Evolutionary conservation across 352 stramenopile genomes (phyloP).

Genomic region (Phytophthora pisi): DNA sequence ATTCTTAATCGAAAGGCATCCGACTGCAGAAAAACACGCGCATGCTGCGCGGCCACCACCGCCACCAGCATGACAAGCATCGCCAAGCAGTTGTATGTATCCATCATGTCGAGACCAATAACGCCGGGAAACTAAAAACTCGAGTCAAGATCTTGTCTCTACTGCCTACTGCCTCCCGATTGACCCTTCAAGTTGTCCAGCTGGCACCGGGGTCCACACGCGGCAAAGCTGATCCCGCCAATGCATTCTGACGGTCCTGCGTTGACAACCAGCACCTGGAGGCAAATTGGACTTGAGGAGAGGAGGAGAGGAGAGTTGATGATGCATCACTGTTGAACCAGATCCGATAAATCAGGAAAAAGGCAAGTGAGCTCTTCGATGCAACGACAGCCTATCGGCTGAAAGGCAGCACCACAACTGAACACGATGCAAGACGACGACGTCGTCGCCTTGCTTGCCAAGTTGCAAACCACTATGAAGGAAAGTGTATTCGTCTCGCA

Average conservation of each 20-base stretch:
- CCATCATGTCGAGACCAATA: slow-evolving; percentile 23
- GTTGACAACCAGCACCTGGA: neutral
- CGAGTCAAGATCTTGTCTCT: slow-evolving; percentile 24
- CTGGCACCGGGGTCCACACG: slow-evolving; percentile 13
- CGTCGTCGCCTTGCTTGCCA: slow-evolving; percentile 20
- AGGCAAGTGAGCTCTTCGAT: slow-evolving; percentile 29
- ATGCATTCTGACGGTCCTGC: neutral
- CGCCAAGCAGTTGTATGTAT: slow-evolving; percentile 22
- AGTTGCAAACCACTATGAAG: slow-evolving; percentile 26
- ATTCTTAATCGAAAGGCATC: neutral
- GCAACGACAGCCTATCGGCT: slow-evolving; percentile 16
- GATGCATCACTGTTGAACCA: slow-evolving; percentile 9
- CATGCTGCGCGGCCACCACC: slow-evolving; percentile 10
- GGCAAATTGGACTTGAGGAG: neutral
- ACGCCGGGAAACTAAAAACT: slow-evolving; percentile 1
- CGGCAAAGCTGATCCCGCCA: neutral
- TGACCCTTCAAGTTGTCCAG: slow-evolving; percentile 14
- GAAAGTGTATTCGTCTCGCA: slow-evolving; percentile 32
- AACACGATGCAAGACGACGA: slow-evolving; percentile 22
- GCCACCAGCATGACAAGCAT: slow-evolving; percentile 15
- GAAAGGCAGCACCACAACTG: slow-evolving; percentile 9
- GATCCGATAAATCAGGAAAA: slow-evolving; percentile 25
- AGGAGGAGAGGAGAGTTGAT: neutral
- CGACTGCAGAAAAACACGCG: slow-evolving; percentile 38
- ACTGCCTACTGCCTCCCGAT: slow-evolving; percentile 8